Evolutionary conservation across 495 filamentous ascomycete species (phyloP).

Genomic region (Hypomontagnella monticulosa): DNA sequence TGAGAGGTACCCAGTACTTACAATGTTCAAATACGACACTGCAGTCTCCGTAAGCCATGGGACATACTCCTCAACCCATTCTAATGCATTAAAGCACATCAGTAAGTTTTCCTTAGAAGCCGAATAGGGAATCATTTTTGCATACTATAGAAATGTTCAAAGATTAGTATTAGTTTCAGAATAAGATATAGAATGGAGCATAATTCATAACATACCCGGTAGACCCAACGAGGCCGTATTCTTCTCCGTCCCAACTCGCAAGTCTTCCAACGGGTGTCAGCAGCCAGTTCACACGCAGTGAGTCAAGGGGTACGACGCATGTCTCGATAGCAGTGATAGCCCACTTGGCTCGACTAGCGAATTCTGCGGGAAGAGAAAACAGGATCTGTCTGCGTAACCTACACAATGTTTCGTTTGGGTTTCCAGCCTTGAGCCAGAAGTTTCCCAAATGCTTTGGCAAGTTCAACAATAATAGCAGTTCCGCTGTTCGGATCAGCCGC

Average conservation of each 20-base stretch:
- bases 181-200: no score
- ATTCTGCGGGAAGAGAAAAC: not conserved
- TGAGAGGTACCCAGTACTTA: no score
- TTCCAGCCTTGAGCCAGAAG: constrained; percentile 79
- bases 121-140: not conserved
- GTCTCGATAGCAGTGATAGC: no score
- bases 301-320: no score
- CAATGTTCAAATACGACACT: constrained; percentile 84
- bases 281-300: no score
- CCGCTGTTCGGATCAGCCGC: constrained; percentile 83
- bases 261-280: not conserved
- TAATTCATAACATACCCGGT: constrained; percentile 57
- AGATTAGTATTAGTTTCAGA: not conserved
- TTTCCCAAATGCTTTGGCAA: constrained; percentile 80
- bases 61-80: constrained; percentile 84
- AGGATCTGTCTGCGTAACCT: constrained; percentile 46
- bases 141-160: no score
- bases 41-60: constrained; percentile 79
- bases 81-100: not conserved
- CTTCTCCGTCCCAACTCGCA: constrained; percentile 83
- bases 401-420: constrained; percentile 86
- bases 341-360: no score
- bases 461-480: constrained; percentile 82
- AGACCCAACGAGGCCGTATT: constrained; percentile 83
- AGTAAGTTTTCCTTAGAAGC: not conserved